phyloP scores from a whole-genome alignment of 176 grass and related monocot species.

The Eleusine coracana region DNA sequence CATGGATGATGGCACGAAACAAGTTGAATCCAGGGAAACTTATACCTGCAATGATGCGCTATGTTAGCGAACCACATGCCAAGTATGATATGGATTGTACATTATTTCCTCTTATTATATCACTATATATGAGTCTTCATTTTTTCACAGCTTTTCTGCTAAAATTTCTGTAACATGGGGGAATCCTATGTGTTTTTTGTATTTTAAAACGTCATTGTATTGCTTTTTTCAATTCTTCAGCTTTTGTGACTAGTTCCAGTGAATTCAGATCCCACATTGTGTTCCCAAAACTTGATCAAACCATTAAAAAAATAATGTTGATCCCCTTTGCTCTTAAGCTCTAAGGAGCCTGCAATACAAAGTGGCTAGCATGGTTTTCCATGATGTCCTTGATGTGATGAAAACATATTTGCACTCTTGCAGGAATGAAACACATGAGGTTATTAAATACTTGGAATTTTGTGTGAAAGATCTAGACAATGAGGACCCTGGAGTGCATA shows the following conservation, averaged over 20 bases:
- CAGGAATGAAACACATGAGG: constrained; percentile 96
- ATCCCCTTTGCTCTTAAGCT: constrained; percentile 12
- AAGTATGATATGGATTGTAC: constrained; percentile 60
- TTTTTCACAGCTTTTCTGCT: constrained; percentile 11
- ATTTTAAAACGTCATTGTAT: background rate
- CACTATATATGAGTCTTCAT: constrained; percentile 8
- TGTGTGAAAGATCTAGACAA: constrained; percentile 89
- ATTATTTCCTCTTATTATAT: constrained; percentile 19
- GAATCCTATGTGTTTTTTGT: constrained; percentile 1
- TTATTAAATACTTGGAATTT: constrained; percentile 98
- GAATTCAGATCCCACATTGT: background rate
- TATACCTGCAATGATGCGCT: constrained; percentile 99
- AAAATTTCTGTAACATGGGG: background rate
- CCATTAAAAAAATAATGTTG: constrained; percentile 21
- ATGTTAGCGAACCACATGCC: constrained; percentile 95
- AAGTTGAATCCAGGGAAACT: constrained; percentile 97
- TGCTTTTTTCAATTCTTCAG: background rate
- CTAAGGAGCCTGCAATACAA: background rate
- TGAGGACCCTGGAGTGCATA: constrained; percentile 90
- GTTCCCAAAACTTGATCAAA: constrained; percentile 23
- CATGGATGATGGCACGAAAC: constrained; percentile 93
- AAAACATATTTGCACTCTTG: constrained; percentile 44
- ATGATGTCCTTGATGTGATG: constrained; percentile 19
- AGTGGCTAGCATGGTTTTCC: constrained; percentile 6
- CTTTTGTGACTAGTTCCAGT: background rate